Evolutionary conservation across 257 asterid species (phyloP), one percentile per base, ranked within the genome.

Genomic region (Rubia yunnanensis): DNA sequence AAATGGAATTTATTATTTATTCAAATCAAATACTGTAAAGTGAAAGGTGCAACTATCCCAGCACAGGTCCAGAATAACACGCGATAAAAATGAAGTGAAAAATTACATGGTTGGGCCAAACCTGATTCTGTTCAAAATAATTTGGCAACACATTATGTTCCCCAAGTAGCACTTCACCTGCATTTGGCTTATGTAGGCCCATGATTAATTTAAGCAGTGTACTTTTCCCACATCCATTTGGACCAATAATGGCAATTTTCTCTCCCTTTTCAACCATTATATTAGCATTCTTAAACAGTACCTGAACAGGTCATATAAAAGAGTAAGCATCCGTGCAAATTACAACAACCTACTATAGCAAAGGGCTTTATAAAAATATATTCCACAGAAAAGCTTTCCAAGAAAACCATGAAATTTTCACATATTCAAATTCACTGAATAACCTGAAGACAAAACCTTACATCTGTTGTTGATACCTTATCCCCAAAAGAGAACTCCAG

Each of bases 91-190:
- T 22, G n/a, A 30, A 20, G 20, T 55, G 41, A 18, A 34, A 56
- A 63, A 7, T 48, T 22, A 22, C 41, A 64, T 14, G 23, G 38
- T 26, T 32, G 61, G 34, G 52, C 52, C 79, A 74, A 68, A 92
- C 99, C 97, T 94, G 99, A 84, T 94, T 94, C 84, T 94, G 99
- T 77, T 90, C 96, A 69, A 94, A 94, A 73, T 94, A 94, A 81
- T 94, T 94, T 35, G 96, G 99, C 31, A 94, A 64, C 55, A 90
- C 89, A 73, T 94, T 94, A 82, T 94, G 94, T 61, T 94, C 97
- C 61, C 99, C 99, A 41, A 88, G 83, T 68, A 85, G 63, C 71
- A 94, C 77, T 64, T 94, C 96, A 61, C 99, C 99, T 7, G 54
- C 35, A 30, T 65, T 71, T 60, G 97, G 95, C 71, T 74, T 74